A percentile compares a stretch with the other conserved stretches of the same genome.
Evolutionary conservation across 495 filamentous ascomycete species (phyloP).

Genomic region (Neurospora hispaniola): DNA sequence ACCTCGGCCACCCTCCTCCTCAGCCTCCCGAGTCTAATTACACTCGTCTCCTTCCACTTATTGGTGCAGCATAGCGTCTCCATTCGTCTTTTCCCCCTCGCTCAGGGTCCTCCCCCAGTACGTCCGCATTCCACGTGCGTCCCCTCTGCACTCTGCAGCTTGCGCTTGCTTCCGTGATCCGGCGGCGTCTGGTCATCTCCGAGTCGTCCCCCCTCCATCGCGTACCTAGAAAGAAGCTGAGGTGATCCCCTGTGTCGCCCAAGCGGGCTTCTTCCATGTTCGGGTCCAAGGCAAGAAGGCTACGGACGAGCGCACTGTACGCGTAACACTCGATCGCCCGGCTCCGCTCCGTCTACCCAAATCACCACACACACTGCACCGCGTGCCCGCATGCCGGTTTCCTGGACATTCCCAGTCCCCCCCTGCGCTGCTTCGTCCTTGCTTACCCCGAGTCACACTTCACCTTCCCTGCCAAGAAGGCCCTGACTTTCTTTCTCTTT

Average conservation of each 20-base stretch:
- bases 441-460: neutral
- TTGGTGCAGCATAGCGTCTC: neutral
- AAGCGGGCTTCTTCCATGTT: neutral
- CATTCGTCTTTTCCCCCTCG: neutral
- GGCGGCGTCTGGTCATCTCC: neutral
- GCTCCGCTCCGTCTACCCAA: neutral
- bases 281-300: neutral
- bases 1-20: neutral
- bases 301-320: neutral
- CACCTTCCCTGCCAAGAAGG: neutral
- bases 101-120: neutral
- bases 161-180: neutral
- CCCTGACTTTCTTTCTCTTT: neutral
- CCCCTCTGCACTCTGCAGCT: neutral
- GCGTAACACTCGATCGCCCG: neutral
- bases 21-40: neutral
- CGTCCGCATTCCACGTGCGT: neutral
- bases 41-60: neutral
- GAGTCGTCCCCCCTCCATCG: neutral
- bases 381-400: neutral
- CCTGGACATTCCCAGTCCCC: neutral
- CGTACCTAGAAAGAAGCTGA: neutral
- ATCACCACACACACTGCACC: neutral
- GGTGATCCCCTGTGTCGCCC: neutral
- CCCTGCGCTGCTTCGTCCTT: neutral